A percentile compares a stretch with the other conserved stretches of the same genome.
Conservation (phyloP, 2,329 filamentous ascomycete genomes). For the Thelonectria discophora region DNA sequence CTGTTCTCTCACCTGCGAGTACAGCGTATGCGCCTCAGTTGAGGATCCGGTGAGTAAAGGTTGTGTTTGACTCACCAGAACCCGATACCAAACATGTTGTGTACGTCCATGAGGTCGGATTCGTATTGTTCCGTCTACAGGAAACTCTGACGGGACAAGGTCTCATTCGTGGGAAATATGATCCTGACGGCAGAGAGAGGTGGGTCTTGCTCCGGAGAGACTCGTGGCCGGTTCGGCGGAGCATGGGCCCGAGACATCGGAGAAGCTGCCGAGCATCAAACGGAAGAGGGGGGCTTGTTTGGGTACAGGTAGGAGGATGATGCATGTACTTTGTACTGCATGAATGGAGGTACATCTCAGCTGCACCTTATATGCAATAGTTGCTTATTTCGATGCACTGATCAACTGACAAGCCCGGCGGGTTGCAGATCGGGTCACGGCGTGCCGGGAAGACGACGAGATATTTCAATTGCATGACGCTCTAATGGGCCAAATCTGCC, state of each 20-base stretch:
- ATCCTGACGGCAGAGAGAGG: background rate
- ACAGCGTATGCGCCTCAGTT: constrained; percentile 7
- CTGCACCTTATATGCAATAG: background rate
- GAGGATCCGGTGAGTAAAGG: background rate
- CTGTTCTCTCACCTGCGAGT: constrained; percentile 12
- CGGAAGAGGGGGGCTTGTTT: constrained; percentile 12
- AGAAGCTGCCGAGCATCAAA: constrained; percentile 10
- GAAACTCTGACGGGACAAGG: background rate
- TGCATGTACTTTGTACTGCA: background rate
- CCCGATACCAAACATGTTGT: constrained; percentile 19
- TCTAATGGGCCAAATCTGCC: constrained; percentile 2
- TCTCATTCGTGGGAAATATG: constrained; percentile 27
- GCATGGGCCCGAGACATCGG: constrained; percentile 24
- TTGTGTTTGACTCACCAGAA: constrained; percentile 12
- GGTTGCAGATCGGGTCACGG: background rate
- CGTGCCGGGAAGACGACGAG: background rate
- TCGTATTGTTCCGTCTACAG: constrained; percentile 19
- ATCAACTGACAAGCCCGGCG: constrained; percentile 3
- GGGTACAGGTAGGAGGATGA: constrained; percentile 2
- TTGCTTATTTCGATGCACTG: constrained; percentile 11
- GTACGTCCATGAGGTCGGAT: constrained; percentile 13
- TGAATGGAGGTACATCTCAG: too few relatives aligned
- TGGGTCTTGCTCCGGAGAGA: constrained; percentile 19
- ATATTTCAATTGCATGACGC: constrained; percentile 11
- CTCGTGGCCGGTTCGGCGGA: constrained; percentile 16